phyloP scores from a whole-genome alignment of 331 rosid species.

The Ulmus americana region DNA sequence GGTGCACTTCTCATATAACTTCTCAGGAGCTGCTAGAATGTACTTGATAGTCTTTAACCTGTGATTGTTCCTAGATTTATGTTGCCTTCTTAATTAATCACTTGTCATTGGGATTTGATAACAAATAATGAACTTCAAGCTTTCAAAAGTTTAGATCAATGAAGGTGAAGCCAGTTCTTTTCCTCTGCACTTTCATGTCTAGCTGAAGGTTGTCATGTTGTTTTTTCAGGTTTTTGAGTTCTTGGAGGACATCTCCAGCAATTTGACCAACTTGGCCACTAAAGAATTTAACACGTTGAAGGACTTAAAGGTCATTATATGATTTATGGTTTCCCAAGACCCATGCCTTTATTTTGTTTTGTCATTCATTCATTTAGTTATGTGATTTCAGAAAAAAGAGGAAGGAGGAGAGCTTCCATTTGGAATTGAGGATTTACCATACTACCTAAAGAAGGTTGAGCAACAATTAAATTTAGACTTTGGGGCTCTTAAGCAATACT shows the following conservation, averaged over 20 bases:
- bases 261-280: constrained; percentile 58
- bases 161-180: neutral
- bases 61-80: neutral
- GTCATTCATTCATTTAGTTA: constrained; percentile 26
- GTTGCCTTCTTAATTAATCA: neutral
- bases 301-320: constrained; percentile 66
- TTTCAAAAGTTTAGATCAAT: neutral
- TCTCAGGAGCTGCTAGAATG: neutral
- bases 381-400: constrained; percentile 62
- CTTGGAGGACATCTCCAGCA: constrained; percentile 68
- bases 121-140: neutral
- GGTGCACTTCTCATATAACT: neutral
- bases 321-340: constrained; percentile 14
- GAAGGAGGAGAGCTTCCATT: constrained; percentile 89
- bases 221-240: constrained; percentile 77
- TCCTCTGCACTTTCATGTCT: neutral
- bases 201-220: constrained; percentile 15
- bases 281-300: constrained; percentile 66
- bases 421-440: constrained; percentile 77
- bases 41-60: neutral
- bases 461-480: constrained; percentile 62
- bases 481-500: constrained; percentile 77
- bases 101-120: neutral
- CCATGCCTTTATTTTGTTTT: constrained; percentile 18
- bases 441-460: constrained; percentile 64